Evolutionary conservation across 192 early-diverging fungal species (phyloP).

Genomic region (Entrophospora sp.): DNA sequence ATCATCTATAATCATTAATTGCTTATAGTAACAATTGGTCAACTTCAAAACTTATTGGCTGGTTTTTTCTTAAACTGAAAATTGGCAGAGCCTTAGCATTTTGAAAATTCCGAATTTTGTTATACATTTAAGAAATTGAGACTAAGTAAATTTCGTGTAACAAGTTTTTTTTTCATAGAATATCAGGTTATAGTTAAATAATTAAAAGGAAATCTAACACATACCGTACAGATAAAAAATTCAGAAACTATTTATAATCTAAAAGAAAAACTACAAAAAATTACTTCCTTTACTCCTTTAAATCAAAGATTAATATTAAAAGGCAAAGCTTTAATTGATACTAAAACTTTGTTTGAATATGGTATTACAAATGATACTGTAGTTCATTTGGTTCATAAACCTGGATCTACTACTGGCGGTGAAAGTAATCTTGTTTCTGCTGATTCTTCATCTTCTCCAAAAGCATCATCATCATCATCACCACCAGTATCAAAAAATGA

Average conservation of each 20-base stretch:
- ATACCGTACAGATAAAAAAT: conserved; percentile 27
- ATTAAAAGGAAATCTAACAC: conserved; percentile 31
- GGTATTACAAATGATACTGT: conserved; percentile 31
- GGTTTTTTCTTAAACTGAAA: no score
- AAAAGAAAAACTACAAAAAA: conserved; percentile 28
- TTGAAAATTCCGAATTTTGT: no score
- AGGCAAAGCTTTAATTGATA: conserved; percentile 49
- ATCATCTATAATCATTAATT: no score
- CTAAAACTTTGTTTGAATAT: conserved; percentile 43
- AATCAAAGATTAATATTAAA: conserved; percentile 50
- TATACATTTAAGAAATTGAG: no score
- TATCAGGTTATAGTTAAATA: conserved; percentile 34
- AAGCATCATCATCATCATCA: not conserved
- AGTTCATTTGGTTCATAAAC: conserved; percentile 43
- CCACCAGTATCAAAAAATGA: not conserved
- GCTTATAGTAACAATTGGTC: no score
- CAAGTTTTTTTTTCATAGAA: no score
- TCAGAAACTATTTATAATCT: conserved; percentile 31
- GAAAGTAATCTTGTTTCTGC: not conserved
- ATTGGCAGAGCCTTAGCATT: no score
- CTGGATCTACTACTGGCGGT: conserved; percentile 15
- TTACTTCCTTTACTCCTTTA: conserved; percentile 23
- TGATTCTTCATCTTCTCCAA: not conserved
- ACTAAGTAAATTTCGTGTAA: no score
- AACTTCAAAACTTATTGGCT: no score